Base-by-base conservation (phyloP, 176 grass and related monocot genomes). In the Luzula sylvatica region DNA sequence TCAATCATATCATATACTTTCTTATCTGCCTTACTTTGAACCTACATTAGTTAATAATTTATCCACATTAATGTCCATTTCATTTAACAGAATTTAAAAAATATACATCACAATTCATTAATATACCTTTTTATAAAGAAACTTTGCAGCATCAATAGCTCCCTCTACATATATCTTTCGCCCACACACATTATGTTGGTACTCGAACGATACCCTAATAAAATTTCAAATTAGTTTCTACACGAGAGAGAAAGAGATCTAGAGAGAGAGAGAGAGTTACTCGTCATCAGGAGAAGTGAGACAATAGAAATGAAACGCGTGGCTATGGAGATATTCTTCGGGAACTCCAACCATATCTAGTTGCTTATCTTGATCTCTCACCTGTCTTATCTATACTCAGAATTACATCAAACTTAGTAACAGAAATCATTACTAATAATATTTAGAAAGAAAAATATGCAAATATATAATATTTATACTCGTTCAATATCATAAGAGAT, bases 301-400 rank as follows among this genome's bases (percentile, higher is more conserved):
- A 77, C 84, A 75, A 57, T 89, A 96, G 64, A 79, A 32, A 73
- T 96, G 92, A 63, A 89, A 96, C 40, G 92, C 84, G 69, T 96
- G 92, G 8, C 84, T 86, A 15, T 72, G 56, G 44, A 89, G 75
- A 60, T 96, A 46, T 42, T 89, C 74, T 69, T 96, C 78, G 26
- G 90, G 90, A 45, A 96, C 85, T 76, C 90, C 90, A 18, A 96
- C 81, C 81, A 96, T 96, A 22, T 89, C 71, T 55, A 86, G 81
- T 73, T 96, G 90, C 35, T 79, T 67, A 41, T 69, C 76, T 38
- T 73, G 66, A 52, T 96, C 77, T 67, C 84, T 82, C 39, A 89
- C 67, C 61, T 86, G 70, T 52, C 78, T 73, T 58, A 96, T 82
- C 90, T 89, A 71, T 20, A 46, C 39, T 20, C 20, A 64, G 25